phyloP scores from a whole-genome alignment of 768 basidiomycete genomes.

The Roridomyces roridus region DNA sequence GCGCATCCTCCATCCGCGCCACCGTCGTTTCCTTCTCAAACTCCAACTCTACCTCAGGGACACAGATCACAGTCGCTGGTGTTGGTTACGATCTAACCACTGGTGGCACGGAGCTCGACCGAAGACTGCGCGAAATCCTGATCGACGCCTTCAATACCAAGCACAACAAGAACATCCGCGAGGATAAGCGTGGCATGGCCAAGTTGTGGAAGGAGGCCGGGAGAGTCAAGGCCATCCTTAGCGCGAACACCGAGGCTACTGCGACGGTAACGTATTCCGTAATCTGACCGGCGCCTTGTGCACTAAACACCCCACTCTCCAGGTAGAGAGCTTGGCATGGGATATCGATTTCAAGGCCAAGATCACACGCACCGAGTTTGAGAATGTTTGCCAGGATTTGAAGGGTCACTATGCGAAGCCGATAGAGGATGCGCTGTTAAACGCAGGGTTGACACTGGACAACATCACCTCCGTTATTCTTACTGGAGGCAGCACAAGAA shows the following conservation, averaged over 20 bases:
- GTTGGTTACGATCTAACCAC: conserved; percentile 79
- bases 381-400: conserved; percentile 73
- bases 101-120: conserved; percentile 88
- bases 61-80: conserved; percentile 79
- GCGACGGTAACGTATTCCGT: conserved; percentile 59
- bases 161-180: conserved; percentile 68
- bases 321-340: conserved; percentile 89
- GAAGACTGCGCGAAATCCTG: conserved; percentile 81
- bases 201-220: conserved; percentile 95
- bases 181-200: conserved; percentile 85
- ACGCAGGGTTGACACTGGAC: conserved; percentile 73
- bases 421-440: conserved; percentile 72
- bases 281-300: background rate
- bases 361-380: conserved; percentile 80
- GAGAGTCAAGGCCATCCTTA: conserved; percentile 89
- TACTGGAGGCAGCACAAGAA: conserved; percentile 89
- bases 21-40: conserved; percentile 76
- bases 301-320: conserved; percentile 8
- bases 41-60: conserved; percentile 59
- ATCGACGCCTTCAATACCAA: conserved; percentile 76
- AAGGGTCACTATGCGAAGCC: conserved; percentile 69
- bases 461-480: conserved; percentile 89
- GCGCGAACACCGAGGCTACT: conserved; percentile 85
- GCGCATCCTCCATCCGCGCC: conserved; percentile 81
- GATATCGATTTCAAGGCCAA: conserved; percentile 91